Percentiles rank a stretch among this genome's conserved stretches.
Conservation (phyloP, 768 basidiomycete species). For the Hypholoma sublateritium region DNA sequence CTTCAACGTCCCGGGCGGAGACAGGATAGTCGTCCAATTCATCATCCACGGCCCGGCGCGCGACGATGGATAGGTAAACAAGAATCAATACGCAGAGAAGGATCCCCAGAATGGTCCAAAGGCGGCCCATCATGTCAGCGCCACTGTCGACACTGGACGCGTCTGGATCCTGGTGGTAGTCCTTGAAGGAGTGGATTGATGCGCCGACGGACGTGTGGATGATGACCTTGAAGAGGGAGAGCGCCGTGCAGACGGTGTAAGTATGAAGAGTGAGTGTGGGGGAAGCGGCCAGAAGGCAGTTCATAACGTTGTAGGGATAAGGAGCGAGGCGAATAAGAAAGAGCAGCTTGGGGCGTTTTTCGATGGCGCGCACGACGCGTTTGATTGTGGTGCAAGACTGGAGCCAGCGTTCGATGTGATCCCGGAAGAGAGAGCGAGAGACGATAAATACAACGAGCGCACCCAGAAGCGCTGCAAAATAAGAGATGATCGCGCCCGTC, state of each 20-base stretch:
- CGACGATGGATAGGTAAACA: constrained; percentile 78
- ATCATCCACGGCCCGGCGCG: constrained; percentile 60
- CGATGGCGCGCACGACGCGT: constrained; percentile 84
- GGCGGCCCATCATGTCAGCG: constrained; percentile 49
- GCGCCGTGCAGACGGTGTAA: constrained; percentile 76
- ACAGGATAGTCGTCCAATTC: constrained; percentile 43
- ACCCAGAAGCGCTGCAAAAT: constrained; percentile 81
- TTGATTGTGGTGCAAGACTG: constrained; percentile 68
- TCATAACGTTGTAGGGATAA: constrained; percentile 94
- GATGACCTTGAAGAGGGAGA: constrained; percentile 87
- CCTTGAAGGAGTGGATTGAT: constrained; percentile 82
- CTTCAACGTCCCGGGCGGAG: constrained; percentile 19
- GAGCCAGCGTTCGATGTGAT: constrained; percentile 71
- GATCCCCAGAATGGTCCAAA: constrained; percentile 72
- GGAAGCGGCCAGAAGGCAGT: constrained; percentile 88
- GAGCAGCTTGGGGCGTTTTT: constrained; percentile 82
- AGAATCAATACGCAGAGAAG: constrained; percentile 72
- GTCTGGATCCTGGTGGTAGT: constrained; percentile 47
- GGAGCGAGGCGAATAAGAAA: constrained; percentile 93
- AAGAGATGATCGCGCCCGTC: constrained; percentile 84
- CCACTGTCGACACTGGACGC: constrained; percentile 39
- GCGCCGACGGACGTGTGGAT: constrained; percentile 88
- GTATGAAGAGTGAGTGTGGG: constrained; percentile 77
- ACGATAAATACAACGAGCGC: constrained; percentile 82
- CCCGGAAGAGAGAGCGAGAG: constrained; percentile 73